Conservation (phyloP, 2,329 filamentous ascomycete species). For the Arthroderma sp. region DNA sequence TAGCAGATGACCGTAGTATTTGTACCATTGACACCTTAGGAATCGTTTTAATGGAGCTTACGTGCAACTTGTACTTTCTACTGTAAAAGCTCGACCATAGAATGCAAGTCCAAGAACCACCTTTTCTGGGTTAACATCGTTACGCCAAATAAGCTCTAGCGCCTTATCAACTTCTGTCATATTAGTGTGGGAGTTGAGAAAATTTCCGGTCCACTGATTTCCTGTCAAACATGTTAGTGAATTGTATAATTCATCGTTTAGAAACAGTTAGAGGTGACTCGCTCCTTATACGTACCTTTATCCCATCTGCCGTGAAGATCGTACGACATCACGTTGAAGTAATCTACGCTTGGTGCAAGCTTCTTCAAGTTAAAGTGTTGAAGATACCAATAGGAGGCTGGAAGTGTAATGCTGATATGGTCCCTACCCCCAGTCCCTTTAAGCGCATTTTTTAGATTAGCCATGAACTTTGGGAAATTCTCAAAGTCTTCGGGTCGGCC, state of each 20-base stretch:
- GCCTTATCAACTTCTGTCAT: conserved; percentile 33
- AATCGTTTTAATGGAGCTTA: background rate
- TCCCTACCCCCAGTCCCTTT: conserved; percentile 10
- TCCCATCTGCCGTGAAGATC: conserved; percentile 5
- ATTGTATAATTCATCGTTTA: background rate
- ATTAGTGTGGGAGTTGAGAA: conserved; percentile 32
- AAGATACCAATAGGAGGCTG: conserved; percentile 9
- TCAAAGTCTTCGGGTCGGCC: conserved; percentile 28
- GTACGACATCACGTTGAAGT: conserved; percentile 10
- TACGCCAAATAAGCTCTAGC: conserved; percentile 33
- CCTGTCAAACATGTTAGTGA: background rate
- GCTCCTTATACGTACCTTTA: background rate
- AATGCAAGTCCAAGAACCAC: conserved; percentile 38
- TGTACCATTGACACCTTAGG: no score
- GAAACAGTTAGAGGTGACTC: background rate
- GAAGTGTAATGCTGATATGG: conserved; percentile 15
- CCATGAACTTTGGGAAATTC: conserved; percentile 22
- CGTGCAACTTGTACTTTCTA: conserved; percentile 5
- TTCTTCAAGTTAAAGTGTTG: conserved; percentile 7
- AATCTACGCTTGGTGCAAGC: background rate
- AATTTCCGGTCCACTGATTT: conserved; percentile 5
- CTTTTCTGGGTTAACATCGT: conserved; percentile 30
- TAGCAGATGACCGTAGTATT: background rate
- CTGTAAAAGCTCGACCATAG: conserved; percentile 37
- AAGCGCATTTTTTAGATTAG: conserved; percentile 13